Conservation (phyloP, 768 basidiomycete species). For the Hygrocybe coccinea region DNA sequence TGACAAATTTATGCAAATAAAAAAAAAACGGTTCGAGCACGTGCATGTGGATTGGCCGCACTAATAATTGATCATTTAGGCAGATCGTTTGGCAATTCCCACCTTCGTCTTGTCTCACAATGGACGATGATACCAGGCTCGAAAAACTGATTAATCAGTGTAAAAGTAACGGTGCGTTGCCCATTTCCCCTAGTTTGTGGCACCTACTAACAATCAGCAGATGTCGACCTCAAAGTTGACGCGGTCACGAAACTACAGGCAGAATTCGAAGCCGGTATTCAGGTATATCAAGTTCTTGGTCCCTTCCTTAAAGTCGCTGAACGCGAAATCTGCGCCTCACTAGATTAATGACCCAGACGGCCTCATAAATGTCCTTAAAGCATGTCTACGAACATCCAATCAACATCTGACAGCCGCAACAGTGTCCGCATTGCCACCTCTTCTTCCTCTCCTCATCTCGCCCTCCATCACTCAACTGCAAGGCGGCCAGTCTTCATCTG, state of each 20-base stretch:
- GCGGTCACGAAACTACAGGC: slow-evolving; percentile 73
- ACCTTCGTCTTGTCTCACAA: slow-evolving; percentile 24
- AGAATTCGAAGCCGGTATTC: slow-evolving; percentile 64
- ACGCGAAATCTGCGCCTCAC: background rate
- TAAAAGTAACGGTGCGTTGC: slow-evolving; percentile 54
- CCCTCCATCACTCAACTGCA: slow-evolving; percentile 30
- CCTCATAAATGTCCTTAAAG: slow-evolving; percentile 63
- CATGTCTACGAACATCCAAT: slow-evolving; percentile 74
- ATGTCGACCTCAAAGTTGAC: slow-evolving; percentile 77
- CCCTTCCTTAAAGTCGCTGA: background rate
- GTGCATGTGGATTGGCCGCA: no score
- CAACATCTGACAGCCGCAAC: slow-evolving; percentile 78
- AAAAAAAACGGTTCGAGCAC: no score
- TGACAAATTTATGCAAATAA: no score
- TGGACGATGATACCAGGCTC: slow-evolving; percentile 50
- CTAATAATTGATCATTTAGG: background rate
- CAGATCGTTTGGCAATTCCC: background rate
- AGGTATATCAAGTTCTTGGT: slow-evolving; percentile 43
- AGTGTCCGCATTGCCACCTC: slow-evolving; percentile 59
- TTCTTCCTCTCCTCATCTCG: slow-evolving; percentile 59
- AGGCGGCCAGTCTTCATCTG: slow-evolving; percentile 38
- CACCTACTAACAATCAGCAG: slow-evolving; percentile 34
- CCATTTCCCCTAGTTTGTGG: slow-evolving; percentile 6
- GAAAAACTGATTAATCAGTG: slow-evolving; percentile 61
- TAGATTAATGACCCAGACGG: slow-evolving; percentile 73